Conservation (phyloP, 2,329 filamentous ascomycete genomes). For the Talaromyces marneffei region DNA sequence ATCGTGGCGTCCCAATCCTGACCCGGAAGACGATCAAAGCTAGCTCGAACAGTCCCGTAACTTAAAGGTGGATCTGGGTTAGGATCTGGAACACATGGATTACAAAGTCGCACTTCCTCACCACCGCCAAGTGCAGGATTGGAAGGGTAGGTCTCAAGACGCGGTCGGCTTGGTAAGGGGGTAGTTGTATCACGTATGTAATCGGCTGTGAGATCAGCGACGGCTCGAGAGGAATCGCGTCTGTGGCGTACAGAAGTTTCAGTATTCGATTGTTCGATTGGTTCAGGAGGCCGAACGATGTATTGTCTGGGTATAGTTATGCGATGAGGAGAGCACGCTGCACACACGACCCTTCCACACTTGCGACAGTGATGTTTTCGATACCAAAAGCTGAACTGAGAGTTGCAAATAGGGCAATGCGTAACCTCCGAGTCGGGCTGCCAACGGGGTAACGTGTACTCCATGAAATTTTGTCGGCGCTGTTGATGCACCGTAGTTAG, state of each 20-base stretch:
- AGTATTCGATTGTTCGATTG: slow-evolving; percentile 20
- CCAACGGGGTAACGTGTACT: slow-evolving; percentile 67
- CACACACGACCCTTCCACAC: slow-evolving; percentile 88
- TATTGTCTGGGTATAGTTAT: slow-evolving; percentile 93
- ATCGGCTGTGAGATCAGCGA: slow-evolving; percentile 39
- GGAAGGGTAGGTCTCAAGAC: background rate
- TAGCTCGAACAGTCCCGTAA: slow-evolving; percentile 24
- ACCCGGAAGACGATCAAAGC: slow-evolving; percentile 16
- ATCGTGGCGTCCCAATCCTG: slow-evolving; percentile 15
- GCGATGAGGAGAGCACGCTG: slow-evolving; percentile 81
- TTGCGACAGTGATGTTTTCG: slow-evolving; percentile 95
- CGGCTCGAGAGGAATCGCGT: slow-evolving; percentile 30
- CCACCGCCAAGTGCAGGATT: slow-evolving; percentile 56
- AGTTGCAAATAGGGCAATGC: slow-evolving; percentile 76
- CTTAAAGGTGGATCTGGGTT: slow-evolving; percentile 51
- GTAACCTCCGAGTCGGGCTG: slow-evolving; percentile 80
- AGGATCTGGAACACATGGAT: slow-evolving; percentile 66
- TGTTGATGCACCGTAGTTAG: slow-evolving; percentile 13
- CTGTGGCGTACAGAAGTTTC: background rate
- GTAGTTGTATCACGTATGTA: background rate
- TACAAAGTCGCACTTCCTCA: slow-evolving; percentile 64
- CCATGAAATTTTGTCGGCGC: slow-evolving; percentile 20
- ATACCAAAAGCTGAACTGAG: slow-evolving; percentile 75
- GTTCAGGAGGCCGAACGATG: slow-evolving; percentile 71
- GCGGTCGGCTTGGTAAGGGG: background rate